Conservation (phyloP, 2,329 filamentous ascomycete genomes). For the Venturia effusa region DNA sequence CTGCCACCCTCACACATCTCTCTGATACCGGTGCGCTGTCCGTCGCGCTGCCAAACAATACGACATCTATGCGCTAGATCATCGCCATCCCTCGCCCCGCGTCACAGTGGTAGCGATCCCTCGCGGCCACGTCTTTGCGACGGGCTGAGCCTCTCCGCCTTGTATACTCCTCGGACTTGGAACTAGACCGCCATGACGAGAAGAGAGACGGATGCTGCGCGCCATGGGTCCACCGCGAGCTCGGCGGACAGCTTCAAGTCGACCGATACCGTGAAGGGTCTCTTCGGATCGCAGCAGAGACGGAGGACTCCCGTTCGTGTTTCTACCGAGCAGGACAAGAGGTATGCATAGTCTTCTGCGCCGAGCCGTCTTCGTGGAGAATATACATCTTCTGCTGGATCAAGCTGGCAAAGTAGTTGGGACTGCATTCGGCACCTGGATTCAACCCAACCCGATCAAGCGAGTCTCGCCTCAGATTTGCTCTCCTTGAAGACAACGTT, state of each 20-base stretch:
- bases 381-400: not conserved
- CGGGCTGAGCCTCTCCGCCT: not conserved
- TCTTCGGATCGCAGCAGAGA: slow-evolving; percentile 20
- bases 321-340: slow-evolving; percentile 44
- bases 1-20: not conserved
- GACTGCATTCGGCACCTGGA: not conserved
- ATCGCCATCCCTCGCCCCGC: not conserved
- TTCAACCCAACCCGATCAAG: not conserved
- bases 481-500: not conserved
- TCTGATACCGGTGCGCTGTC: not conserved
- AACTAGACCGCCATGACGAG: slow-evolving; percentile 45
- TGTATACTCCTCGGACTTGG: not conserved
- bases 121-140: not conserved
- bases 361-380: not conserved
- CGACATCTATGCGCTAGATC: not conserved
- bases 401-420: not conserved
- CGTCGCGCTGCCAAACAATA: not conserved
- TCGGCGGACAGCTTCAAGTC: slow-evolving; percentile 57
- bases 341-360: slow-evolving; percentile 29
- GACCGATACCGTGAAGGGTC: slow-evolving; percentile 51
- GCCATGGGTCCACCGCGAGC: slow-evolving; percentile 57
- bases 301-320: slow-evolving; percentile 35
- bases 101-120: not conserved
- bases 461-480: not conserved
- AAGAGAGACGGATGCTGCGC: slow-evolving; percentile 47